Conservation (phyloP, 208 protist species). For the Acanthamoeba healyi region DNA sequence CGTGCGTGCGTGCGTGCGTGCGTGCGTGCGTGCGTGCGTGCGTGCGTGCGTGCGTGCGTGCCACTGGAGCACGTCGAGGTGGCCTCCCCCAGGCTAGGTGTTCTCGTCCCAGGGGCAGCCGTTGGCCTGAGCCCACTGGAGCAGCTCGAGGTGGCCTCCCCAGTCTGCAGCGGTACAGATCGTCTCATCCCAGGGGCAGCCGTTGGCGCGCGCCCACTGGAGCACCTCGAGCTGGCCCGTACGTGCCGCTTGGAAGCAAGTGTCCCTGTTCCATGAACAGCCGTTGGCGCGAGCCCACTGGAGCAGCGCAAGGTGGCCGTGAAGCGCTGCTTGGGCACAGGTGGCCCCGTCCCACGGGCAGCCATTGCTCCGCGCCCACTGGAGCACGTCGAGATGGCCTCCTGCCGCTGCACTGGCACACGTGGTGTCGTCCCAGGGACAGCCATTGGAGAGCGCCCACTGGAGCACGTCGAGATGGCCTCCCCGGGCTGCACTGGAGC, state of each 20-base stretch:
- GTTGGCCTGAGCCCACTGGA: background rate
- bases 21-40: background rate
- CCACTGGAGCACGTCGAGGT: conserved; percentile 52
- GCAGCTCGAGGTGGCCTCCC: background rate
- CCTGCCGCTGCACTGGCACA: background rate
- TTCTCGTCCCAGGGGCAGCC: conserved; percentile 38
- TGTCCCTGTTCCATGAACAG: background rate
- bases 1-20: background rate
- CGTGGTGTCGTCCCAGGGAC: background rate
- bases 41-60: too few relatives aligned
- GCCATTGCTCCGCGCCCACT: background rate
- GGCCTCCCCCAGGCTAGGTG: background rate
- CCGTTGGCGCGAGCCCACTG: background rate
- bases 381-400: conserved; percentile 4
- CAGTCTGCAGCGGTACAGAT: background rate
- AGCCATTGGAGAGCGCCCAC: background rate
- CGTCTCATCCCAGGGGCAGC: conserved; percentile 4
- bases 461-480: conserved; percentile 48
- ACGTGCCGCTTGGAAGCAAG: too few relatives aligned
- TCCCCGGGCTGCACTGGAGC: background rate
- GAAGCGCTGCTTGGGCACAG: background rate
- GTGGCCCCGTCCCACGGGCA: background rate
- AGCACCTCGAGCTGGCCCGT: background rate
- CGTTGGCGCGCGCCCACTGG: background rate
- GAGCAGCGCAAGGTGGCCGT: background rate